A percentile compares a stretch with the other conserved stretches of the same genome.
Evolutionary conservation across 2,329 filamentous ascomycete genomes (phyloP).

Genomic region (Ampelomyces quisqualis): DNA sequence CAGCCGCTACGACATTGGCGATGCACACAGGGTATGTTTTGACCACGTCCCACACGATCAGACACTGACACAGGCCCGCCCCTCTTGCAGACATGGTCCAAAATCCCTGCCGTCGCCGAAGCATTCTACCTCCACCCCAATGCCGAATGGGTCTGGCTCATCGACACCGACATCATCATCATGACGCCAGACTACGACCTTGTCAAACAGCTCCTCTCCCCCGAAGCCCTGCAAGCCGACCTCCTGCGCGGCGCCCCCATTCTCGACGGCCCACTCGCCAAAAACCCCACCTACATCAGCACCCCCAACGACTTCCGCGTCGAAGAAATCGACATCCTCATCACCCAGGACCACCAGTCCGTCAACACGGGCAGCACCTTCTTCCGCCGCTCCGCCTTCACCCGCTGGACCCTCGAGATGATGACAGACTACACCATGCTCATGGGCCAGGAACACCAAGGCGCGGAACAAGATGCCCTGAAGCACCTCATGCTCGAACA

Average conservation of each 20-base stretch:
- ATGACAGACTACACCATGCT: constrained; percentile 44
- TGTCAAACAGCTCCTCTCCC: constrained; percentile 35
- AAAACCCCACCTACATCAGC: constrained; percentile 30
- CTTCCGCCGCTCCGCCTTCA: constrained; percentile 43
- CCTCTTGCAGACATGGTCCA: constrained; percentile 39
- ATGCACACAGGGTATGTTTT: constrained; percentile 36
- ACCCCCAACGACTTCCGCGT: constrained; percentile 31
- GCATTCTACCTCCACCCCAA: constrained; percentile 43
- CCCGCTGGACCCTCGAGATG: constrained; percentile 42
- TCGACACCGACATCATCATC: constrained; percentile 47
- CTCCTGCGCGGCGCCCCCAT: constrained; percentile 30
- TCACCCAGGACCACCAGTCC: constrained; percentile 46
- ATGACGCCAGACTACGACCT: constrained; percentile 43
- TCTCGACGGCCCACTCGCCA: constrained; percentile 30
- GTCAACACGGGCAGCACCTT: constrained; percentile 46
- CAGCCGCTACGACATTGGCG: constrained; percentile 42
- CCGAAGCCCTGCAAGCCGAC: constrained; percentile 33
- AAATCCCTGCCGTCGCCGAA: constrained; percentile 46
- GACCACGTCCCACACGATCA: not conserved
- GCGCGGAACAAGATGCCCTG: constrained; percentile 42
- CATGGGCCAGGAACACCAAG: constrained; percentile 36
- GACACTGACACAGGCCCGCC: not conserved
- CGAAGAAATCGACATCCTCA: constrained; percentile 43
- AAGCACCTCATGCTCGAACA: constrained; percentile 42
- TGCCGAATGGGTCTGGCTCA: constrained; percentile 47